Evolutionary conservation across 257 asterid species (phyloP), one percentile per base, ranked within the genome.

Genomic region (Cordia subcordata): DNA sequence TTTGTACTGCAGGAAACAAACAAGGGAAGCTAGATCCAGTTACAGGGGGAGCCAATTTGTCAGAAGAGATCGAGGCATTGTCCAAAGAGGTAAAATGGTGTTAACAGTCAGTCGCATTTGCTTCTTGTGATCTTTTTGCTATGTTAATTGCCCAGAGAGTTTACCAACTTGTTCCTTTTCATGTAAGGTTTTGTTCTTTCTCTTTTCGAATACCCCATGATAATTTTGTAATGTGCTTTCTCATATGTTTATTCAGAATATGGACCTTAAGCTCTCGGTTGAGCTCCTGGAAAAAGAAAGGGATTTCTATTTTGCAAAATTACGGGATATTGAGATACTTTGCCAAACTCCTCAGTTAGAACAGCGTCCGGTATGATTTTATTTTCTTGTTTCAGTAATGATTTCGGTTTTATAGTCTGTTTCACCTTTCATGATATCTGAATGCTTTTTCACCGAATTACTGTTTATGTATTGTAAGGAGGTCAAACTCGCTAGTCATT

Each of bases 231-330:
- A 66, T 55, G 67, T 49, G 61, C 51, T 55, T 11, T 21, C 42
- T 22, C 18, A n/a, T 20, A 19, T 16, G 35, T 64, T 64, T 55
- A 20, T 77, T 44, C 85, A 91, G 98, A 66, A 77, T 55, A 66
- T 77, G 13, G 95, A 91, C 42, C 88, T 91, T 68, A 84, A 81
- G 81, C 73, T 82, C 37, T 85, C 95, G 8, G 85, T 81, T 23
- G 96, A 91, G 57, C 64, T 66, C 38, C 60, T 91, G 82, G 98
- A 91, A 70, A 91, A 88, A 74, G 98, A 88, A 72, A 76, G 98
- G 58, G 96, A 91, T 83, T 88, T 91, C 62, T 91, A 91, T 81
- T 91, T 88, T 61, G 86, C 82, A 18, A 91, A 85, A 70, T 61
- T 91, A 57, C 79, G 95, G 9, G 95, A 91, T 64, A 73, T 91